Base-by-base conservation (phyloP, 2,329 filamentous ascomycete genomes). In the Phyllosticta ampelicida region DNA sequence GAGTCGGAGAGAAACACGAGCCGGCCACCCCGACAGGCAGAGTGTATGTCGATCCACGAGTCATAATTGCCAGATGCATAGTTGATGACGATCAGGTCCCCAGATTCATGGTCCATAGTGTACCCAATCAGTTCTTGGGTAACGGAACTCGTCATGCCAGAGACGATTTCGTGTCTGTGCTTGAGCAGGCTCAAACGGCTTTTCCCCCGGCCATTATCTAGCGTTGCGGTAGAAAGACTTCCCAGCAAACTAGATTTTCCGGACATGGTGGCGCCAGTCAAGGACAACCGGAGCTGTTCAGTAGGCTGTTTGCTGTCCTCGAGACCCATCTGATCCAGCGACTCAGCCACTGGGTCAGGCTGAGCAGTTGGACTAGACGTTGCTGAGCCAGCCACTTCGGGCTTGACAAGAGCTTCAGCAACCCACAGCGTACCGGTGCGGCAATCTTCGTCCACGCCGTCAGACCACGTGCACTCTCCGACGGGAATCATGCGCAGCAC, bases 101-200 rank as follows among this genome's bases (percentile, higher is more conserved):
- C 53, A 48, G 53, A 55, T 5, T 18, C 53, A 18, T 55, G 29
- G 16, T 49, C 44, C 8, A 48, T 49, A 21, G 66, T 68, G 69
- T 97, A 99, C 8, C 94, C 94, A 61, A 99, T 82, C 9, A 99
- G 78, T 70, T 97, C 94, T 67, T 96, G 92, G 0, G 94, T 89
- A 51, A 99, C 86, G 5, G 92, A 97, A 68, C 90, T 96, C 1
- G 94, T 99, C 62, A 96, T 80, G 0, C 94, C 94, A 2, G 92
- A 95, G 2, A 82, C 86, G 59, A 97, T 87, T 70, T 99, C 94
- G 68, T 99, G 94, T 10, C 89, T 85, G 72, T 99, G 94, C 69
- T 90, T 96, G 28, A 99, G 77, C 54, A 97, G 79, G 66, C 89
- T 92, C 23, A 96, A 77, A 56, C 94, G 83, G 68, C 90, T 95